Evolutionary conservation across 2,329 filamentous ascomycete species (phyloP).

Genomic region (Verticillium tricorpus): DNA sequence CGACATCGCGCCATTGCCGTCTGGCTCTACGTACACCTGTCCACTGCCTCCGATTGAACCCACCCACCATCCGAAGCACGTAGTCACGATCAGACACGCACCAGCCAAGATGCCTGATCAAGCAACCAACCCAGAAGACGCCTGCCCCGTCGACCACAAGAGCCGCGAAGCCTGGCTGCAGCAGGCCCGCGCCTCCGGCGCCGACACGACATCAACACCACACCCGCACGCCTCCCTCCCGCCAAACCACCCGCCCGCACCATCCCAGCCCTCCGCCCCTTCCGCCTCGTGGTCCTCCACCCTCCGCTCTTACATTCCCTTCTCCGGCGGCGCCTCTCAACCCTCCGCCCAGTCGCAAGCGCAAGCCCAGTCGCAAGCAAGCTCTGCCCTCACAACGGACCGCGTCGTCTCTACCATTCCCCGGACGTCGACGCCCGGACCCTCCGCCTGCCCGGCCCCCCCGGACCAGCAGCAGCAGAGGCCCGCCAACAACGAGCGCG

Average conservation of each 20-base stretch:
- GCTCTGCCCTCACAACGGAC: slow-evolving; percentile 49
- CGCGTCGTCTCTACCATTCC: slow-evolving; percentile 80
- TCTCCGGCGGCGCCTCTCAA: slow-evolving; percentile 25
- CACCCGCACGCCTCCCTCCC: slow-evolving; percentile 17
- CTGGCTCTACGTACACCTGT: background rate
- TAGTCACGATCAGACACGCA: background rate
- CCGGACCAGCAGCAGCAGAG: background rate
- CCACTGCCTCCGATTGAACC: background rate
- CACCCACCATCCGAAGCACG: background rate
- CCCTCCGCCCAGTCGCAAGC: slow-evolving; percentile 10
- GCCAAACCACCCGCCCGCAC: slow-evolving; percentile 15
- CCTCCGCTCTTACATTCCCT: slow-evolving; percentile 36
- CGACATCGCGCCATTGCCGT: background rate
- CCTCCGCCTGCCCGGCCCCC: slow-evolving; percentile 38
- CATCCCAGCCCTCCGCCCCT: slow-evolving; percentile 19
- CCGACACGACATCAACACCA: slow-evolving; percentile 23
- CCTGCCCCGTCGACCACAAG: slow-evolving; percentile 87
- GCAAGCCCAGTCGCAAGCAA: slow-evolving; percentile 9
- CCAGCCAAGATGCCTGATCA: background rate
- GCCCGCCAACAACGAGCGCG: slow-evolving; percentile 68
- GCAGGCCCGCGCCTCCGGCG: slow-evolving; percentile 51
- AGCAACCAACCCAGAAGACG: slow-evolving; percentile 20
- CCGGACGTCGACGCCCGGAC: slow-evolving; percentile 42
- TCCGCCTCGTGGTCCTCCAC: slow-evolving; percentile 36
- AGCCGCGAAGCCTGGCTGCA: slow-evolving; percentile 83